These are phyloP conservation scores for Psidium guajava DNA, from an alignment of 345 rosid species.

Conservation along the genomic window DNA sequence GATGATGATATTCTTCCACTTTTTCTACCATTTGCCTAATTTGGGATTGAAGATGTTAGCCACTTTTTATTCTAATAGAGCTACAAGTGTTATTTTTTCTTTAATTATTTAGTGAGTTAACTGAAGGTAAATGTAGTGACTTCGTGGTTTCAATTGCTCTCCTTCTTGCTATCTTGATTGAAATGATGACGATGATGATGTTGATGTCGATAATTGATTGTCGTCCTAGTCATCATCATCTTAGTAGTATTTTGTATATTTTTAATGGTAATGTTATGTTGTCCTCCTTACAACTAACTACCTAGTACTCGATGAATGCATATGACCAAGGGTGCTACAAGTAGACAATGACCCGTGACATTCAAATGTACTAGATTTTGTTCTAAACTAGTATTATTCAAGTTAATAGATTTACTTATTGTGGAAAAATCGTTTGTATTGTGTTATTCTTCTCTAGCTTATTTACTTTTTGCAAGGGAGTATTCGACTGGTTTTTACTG, in stretches of 20 bases:
- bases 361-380: no score
- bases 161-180: neutral
- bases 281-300: neutral
- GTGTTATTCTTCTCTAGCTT: neutral
- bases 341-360: neutral
- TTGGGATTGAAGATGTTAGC: neutral
- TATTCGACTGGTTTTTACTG: neutral
- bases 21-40: neutral
- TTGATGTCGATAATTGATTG: neutral
- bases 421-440: neutral
- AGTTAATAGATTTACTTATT: neutral
- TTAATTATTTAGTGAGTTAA: neutral
- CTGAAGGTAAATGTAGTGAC: neutral
- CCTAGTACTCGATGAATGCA: neutral
- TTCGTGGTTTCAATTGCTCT: neutral
- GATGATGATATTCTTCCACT: neutral
- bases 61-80: neutral
- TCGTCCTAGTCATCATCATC: no score
- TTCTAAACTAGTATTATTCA: no score
- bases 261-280: neutral
- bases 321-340: neutral
- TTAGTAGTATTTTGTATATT: no score
- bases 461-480: neutral
- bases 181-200: rapidly evolving
- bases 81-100: neutral